Base-by-base conservation (phyloP, 345 rosid species). In the Geranium rotundifolium region DNA sequence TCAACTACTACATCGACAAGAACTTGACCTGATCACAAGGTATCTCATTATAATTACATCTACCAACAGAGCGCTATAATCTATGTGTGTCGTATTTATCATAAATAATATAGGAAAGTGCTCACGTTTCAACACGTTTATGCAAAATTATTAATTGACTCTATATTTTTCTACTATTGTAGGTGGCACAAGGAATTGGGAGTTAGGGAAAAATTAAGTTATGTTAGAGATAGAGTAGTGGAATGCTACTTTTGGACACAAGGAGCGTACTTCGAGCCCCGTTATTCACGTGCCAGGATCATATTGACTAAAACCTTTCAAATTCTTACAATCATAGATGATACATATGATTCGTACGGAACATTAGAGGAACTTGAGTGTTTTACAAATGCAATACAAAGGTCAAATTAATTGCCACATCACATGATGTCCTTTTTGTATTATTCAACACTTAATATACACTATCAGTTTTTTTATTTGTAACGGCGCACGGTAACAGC, bases 261-360 rank as follows among this genome's bases (percentile, higher is more conserved):
- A 56, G 19, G 58, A 7, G n/a, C n/a, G 8, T 56, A 56, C 58
- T 56, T 56, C 18, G 58, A 56, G 19, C 58, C 58, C 19, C 5
- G 18, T 3, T 56, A 56, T 56, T 18, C 23, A 20, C 12, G 19
- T 56, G 58, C 5, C 4, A 14, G 58, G 7, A 56, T n/a, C 19
- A 56, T 56, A 56, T n/a, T 56, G 8, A 20, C 58, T n/a, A 56
- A 56, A 56, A 7, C 18, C 4, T 2, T n/a, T 9, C 19, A 10
- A 56, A 3, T 56, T 8, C 14, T 20, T 20, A 8, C 58, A 56
- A 56, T 56, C n/a, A 3, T 56, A 19, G 65, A 63, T 17, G 65
- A 63, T 15, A 54, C 57, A 14, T 63, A 49, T 50, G 65, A 63
- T 63, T 27, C 58, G 12, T 63, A 63, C 20, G 65, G 41, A 15